Evolutionary conservation across 2,329 filamentous ascomycete genomes (phyloP).

Genomic region (Nemania abortiva): DNA sequence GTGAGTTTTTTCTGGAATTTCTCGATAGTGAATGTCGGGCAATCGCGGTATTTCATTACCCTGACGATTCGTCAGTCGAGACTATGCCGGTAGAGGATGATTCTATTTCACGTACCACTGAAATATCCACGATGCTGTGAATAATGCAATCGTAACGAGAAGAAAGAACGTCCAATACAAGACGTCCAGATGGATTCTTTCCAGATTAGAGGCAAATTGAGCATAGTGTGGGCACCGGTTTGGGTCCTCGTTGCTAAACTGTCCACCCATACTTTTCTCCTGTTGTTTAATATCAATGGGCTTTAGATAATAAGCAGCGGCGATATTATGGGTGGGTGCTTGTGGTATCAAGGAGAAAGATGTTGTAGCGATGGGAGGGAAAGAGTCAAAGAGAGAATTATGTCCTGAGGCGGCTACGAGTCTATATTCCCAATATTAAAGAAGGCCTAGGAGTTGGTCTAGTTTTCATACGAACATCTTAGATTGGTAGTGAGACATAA

Average conservation of each 20-base stretch:
- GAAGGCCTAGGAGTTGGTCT: not conserved
- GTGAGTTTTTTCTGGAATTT: slow-evolving; percentile 55
- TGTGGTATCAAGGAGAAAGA: not conserved
- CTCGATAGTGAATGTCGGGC: slow-evolving; percentile 51
- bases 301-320: not conserved
- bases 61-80: slow-evolving; percentile 34
- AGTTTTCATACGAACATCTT: not conserved
- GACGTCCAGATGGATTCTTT: slow-evolving; percentile 53
- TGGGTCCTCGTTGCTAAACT: slow-evolving; percentile 51
- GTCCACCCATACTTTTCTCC: slow-evolving; percentile 52
- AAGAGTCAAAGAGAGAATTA: not conserved
- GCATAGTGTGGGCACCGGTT: slow-evolving; percentile 56
- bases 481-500: not conserved
- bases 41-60: slow-evolving; percentile 54
- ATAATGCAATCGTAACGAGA: slow-evolving; percentile 54
- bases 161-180: slow-evolving; percentile 59
- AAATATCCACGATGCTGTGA: slow-evolving; percentile 54
- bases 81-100: not conserved
- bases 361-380: not conserved
- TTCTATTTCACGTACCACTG: slow-evolving; percentile 47
- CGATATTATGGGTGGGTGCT: not conserved
- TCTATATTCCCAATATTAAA: not conserved
- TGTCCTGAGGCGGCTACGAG: not conserved
- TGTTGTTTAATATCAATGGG: not conserved
- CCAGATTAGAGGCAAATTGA: slow-evolving; percentile 53